Conservation (phyloP, 768 basidiomycete genomes). For the Trametes sanguinea region DNA sequence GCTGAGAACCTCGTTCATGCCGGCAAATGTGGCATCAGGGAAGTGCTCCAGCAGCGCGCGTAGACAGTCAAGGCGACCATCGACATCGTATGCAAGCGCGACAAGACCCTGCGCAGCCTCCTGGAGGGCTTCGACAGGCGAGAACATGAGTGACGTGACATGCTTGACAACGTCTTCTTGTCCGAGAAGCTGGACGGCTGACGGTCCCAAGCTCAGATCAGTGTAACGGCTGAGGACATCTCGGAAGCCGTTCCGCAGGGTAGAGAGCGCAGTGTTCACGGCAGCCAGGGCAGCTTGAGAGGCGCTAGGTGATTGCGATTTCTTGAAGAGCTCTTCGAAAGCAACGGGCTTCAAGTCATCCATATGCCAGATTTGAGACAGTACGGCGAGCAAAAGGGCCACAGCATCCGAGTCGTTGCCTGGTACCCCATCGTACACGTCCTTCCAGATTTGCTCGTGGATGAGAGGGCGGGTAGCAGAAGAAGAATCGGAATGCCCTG, state of each 20-base stretch:
- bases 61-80: conserved; percentile 86
- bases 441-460: conserved; percentile 67
- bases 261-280: conserved; percentile 61
- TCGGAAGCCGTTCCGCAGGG: conserved; percentile 63
- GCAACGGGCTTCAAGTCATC: conserved; percentile 57
- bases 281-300: conserved; percentile 45
- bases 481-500: conserved; percentile 37
- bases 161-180: conserved; percentile 58
- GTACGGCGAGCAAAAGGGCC: conserved; percentile 55
- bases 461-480: conserved; percentile 37
- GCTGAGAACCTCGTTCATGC: conserved; percentile 66
- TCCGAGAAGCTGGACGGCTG: conserved; percentile 56
- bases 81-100: conserved; percentile 86
- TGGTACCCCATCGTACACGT: conserved; percentile 59
- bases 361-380: conserved; percentile 65
- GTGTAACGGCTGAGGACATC: conserved; percentile 64
- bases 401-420: conserved; percentile 61
- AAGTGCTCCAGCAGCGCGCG: conserved; percentile 71
- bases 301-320: conserved; percentile 25
- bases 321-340: conserved; percentile 44
- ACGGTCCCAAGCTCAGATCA: conserved; percentile 56
- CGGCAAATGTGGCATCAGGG: conserved; percentile 67
- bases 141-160: conserved; percentile 72
- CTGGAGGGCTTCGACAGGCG: conserved; percentile 76
- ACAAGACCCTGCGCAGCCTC: conserved; percentile 77